Conservation (phyloP, 2,329 filamentous ascomycete species). For the Ophiostoma quercus region DNA sequence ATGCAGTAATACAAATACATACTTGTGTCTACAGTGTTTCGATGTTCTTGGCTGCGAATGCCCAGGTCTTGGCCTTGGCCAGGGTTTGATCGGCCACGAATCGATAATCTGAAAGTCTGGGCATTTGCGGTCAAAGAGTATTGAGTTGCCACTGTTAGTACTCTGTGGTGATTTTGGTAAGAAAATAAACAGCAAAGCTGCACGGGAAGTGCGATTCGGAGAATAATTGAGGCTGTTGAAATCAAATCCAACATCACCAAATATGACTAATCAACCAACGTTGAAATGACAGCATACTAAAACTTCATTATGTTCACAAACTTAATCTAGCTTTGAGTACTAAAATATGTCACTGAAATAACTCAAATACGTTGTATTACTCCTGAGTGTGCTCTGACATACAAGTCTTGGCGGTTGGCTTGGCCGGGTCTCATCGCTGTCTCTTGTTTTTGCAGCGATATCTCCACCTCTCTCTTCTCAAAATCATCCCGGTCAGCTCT, state of each 20-base stretch:
- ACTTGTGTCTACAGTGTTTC: slow-evolving; percentile 2
- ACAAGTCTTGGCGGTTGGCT: slow-evolving; percentile 23
- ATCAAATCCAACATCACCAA: not conserved
- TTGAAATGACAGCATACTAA: not conserved
- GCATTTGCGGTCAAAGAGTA: slow-evolving; percentile 5
- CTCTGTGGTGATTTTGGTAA: not conserved
- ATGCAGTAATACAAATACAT: not conserved
- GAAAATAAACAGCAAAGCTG: not conserved
- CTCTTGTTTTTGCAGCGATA: slow-evolving; percentile 12
- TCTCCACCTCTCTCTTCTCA: not conserved
- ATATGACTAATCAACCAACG: not conserved
- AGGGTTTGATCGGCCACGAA: slow-evolving; percentile 9
- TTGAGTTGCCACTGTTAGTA: not conserved
- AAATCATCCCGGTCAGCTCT: not conserved
- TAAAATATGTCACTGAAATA: not conserved
- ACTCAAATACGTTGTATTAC: not conserved
- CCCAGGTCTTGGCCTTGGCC: not conserved
- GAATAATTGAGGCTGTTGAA: not conserved
- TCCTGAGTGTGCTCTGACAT: slow-evolving; percentile 5
- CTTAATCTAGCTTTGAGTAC: not conserved
- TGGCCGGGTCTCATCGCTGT: slow-evolving; percentile 25
- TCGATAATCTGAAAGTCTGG: not conserved
- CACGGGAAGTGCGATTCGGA: not conserved
- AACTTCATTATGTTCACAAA: not conserved
- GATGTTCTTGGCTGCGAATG: not conserved